Evolutionary conservation across 768 basidiomycete genomes (phyloP).

Genomic region (Naganishia friedmannii): DNA sequence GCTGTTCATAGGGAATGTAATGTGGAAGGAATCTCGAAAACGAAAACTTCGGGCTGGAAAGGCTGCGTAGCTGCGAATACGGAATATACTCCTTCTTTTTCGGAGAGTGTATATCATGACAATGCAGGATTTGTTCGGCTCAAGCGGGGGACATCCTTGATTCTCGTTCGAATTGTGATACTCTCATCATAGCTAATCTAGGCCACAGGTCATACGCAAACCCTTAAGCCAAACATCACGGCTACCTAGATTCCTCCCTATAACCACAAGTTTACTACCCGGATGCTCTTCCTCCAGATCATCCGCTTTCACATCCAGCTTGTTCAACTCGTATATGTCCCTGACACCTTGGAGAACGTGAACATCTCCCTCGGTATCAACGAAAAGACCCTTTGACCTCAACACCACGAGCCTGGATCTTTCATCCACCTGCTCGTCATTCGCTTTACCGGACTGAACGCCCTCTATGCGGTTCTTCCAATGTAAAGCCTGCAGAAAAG

Average conservation of each 20-base stretch:
- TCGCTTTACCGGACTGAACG: background rate
- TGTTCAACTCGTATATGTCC: slow-evolving; percentile 75
- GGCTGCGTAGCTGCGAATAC: slow-evolving; percentile 14
- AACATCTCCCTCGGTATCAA: slow-evolving; percentile 57
- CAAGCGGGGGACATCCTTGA: background rate
- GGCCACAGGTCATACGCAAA: slow-evolving; percentile 4
- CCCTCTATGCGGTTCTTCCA: slow-evolving; percentile 63
- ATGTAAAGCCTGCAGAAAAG: slow-evolving; percentile 73
- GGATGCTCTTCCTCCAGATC: slow-evolving; percentile 54
- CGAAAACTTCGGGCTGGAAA: slow-evolving; percentile 59
- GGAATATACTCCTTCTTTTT: background rate
- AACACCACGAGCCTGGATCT: slow-evolving; percentile 60
- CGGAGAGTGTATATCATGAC: background rate
- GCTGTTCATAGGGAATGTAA: slow-evolving; percentile 71
- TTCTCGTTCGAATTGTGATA: background rate
- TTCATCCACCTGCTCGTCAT: slow-evolving; percentile 2
- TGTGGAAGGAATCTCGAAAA: slow-evolving; percentile 70
- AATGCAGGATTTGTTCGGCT: background rate
- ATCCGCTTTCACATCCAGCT: slow-evolving; percentile 44
- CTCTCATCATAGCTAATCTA: background rate
- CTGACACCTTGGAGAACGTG: slow-evolving; percentile 87
- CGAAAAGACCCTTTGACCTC: slow-evolving; percentile 82
- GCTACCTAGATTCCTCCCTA: slow-evolving; percentile 69
- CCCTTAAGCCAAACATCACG: slow-evolving; percentile 12
- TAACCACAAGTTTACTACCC: slow-evolving; percentile 79